A percentile compares a stretch with the other conserved stretches of the same genome.
Evolutionary conservation across 1,139 yeast genomes (phyloP).

Genomic region (Hyphopichia fennica): DNA sequence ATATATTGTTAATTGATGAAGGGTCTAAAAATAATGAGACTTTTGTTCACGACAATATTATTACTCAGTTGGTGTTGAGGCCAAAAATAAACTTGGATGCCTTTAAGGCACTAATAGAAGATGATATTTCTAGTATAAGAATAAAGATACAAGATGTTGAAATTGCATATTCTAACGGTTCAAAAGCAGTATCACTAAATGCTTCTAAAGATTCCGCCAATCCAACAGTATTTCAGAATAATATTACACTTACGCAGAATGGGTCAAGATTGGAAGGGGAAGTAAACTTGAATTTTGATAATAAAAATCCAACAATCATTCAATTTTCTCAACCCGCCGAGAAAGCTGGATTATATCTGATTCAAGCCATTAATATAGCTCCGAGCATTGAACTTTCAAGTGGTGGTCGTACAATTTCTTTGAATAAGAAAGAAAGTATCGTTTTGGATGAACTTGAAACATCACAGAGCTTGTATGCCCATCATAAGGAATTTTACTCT

Average conservation of each 20-base stretch:
- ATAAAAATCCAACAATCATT: slow-evolving; percentile 14
- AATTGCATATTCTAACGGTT: slow-evolving; percentile 5
- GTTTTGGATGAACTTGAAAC: slow-evolving; percentile 4
- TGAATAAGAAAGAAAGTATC: slow-evolving; percentile 3
- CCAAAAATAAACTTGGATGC: slow-evolving; percentile 11
- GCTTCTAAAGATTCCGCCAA: slow-evolving; percentile 2
- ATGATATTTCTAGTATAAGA: slow-evolving; percentile 1
- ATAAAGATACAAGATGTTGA: slow-evolving; percentile 13
- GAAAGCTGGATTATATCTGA: slow-evolving; percentile 23
- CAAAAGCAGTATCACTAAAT: slow-evolving; percentile 7
- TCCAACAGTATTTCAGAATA: background rate
- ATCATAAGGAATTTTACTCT: slow-evolving; percentile 1
- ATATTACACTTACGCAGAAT: slow-evolving; percentile 4
- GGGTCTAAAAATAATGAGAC: slow-evolving; percentile 11
- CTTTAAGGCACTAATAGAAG: slow-evolving; percentile 11
- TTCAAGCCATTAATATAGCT: slow-evolving; percentile 18
- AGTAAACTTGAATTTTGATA: background rate
- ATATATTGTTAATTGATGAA: slow-evolving; percentile 14
- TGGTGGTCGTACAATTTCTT: background rate
- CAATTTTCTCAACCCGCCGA: slow-evolving; percentile 23
- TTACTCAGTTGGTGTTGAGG: slow-evolving; percentile 18
- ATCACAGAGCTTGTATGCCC: background rate
- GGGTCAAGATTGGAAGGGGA: background rate
- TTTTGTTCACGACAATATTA: slow-evolving; percentile 17
- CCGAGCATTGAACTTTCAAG: slow-evolving; percentile 7